phyloP scores from a whole-genome alignment of 1,284 basidiomycete species.

The Leccinum angustisporum region DNA sequence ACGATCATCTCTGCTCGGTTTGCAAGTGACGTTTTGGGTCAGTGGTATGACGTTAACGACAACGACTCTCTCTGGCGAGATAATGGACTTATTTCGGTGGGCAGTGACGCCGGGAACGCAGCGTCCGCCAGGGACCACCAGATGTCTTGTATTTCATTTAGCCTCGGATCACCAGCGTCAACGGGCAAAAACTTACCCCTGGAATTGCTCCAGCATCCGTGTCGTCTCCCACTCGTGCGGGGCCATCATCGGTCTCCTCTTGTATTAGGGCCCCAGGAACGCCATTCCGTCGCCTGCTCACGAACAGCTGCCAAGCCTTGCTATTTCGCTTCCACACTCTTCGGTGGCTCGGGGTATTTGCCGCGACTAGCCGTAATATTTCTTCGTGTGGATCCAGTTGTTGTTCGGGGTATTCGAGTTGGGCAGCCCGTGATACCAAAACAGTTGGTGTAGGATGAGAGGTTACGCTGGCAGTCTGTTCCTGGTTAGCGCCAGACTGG shows the following conservation, averaged over 20 bases:
- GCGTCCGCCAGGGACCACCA: constrained; percentile 26
- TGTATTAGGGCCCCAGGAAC: constrained; percentile 39
- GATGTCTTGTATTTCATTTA: constrained; percentile 20
- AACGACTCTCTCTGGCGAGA: constrained; percentile 38
- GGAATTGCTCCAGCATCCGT: constrained; percentile 22
- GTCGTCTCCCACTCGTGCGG: constrained; percentile 15
- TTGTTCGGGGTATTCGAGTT: constrained; percentile 22
- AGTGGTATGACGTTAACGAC: constrained; percentile 53
- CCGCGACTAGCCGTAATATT: constrained; percentile 50
- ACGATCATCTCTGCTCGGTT: constrained; percentile 34
- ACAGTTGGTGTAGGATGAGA: constrained; percentile 9
- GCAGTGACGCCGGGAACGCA: constrained; percentile 54
- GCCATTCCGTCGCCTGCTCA: constrained; percentile 44
- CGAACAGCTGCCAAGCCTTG: constrained; percentile 63
- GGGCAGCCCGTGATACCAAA: constrained; percentile 4
- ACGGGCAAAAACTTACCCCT: constrained; percentile 21
- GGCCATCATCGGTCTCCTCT: constrained; percentile 47
- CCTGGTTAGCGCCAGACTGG: too few relatives aligned
- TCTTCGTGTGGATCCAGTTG: constrained; percentile 48
- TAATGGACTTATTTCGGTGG: constrained; percentile 54
- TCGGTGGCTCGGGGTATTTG: constrained; percentile 67
- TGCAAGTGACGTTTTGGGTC: constrained; percentile 45
- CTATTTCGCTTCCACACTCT: constrained; percentile 65
- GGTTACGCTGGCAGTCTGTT: too few relatives aligned
- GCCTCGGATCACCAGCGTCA: neutral